Conservation (phyloP, 1,284 basidiomycete species). For the Boletus hoseneyae region DNA sequence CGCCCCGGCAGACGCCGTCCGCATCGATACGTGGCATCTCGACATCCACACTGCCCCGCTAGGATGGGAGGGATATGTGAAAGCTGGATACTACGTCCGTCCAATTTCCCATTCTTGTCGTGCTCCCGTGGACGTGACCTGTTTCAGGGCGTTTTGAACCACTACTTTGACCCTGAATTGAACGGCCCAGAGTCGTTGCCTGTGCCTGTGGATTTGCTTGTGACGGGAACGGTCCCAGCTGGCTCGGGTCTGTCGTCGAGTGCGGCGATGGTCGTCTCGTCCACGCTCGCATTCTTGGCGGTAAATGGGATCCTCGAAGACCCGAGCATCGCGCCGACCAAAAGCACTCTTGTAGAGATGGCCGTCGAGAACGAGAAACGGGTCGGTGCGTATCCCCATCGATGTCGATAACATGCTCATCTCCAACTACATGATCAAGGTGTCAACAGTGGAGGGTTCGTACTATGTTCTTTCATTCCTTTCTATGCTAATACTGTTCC, state of each 20-base stretch:
- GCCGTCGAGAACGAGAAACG: conserved; percentile 80
- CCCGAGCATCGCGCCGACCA: conserved; percentile 36
- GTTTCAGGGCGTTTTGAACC: conserved; percentile 66
- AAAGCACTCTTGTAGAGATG: conserved; percentile 73
- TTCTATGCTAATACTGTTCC: conserved; percentile 1
- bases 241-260: conserved; percentile 83
- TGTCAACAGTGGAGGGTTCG: conserved; percentile 74
- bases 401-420: neutral
- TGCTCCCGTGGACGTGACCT: neutral
- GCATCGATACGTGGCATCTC: conserved; percentile 61
- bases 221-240: conserved; percentile 76
- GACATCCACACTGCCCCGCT: conserved; percentile 69
- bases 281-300: conserved; percentile 73
- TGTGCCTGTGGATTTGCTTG: conserved; percentile 62
- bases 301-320: conserved; percentile 63
- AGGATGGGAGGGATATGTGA: conserved; percentile 85
- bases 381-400: conserved; percentile 50
- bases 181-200: conserved; percentile 35
- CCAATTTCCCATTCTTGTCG: neutral
- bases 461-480: neutral
- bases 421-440: conserved; percentile 29
- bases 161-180: conserved; percentile 47
- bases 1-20: conserved; percentile 38
- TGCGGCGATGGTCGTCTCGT: conserved; percentile 83
- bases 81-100: conserved; percentile 73